These are phyloP conservation scores for Lipomyces japonicus DNA, from an alignment of 805 yeast species.

Conservation along the genomic window DNA sequence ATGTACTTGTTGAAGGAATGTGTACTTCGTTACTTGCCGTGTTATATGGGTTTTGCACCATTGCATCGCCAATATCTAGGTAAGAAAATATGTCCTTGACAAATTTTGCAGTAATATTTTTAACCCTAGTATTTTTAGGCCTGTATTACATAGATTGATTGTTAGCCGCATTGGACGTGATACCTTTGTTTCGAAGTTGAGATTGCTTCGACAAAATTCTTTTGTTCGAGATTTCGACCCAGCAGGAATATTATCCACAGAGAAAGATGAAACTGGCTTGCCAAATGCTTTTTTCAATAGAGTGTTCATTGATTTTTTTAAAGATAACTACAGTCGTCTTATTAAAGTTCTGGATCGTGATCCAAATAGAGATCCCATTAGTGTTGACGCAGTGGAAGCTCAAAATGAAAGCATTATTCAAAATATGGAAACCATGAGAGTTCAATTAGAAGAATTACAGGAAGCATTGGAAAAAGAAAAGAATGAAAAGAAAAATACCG, in stretches of 20 bases:
- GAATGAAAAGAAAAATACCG: constrained; percentile 1
- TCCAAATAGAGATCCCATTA: constrained; percentile 66
- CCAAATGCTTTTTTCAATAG: constrained; percentile 76
- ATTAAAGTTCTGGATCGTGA: constrained; percentile 67
- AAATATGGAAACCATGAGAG: constrained; percentile 15
- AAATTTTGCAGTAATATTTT: constrained; percentile 11
- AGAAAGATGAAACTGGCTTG: constrained; percentile 75
- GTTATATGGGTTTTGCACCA: constrained; percentile 68
- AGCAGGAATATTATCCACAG: constrained; percentile 47
- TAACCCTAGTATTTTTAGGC: constrained; percentile 49
- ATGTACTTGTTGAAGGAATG: constrained; percentile 66
- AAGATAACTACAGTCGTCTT: constrained; percentile 66
- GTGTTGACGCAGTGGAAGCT: constrained; percentile 24
- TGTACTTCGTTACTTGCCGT: constrained; percentile 68
- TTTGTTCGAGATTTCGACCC: constrained; percentile 56
- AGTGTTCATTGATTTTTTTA: constrained; percentile 59
- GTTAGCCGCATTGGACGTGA: constrained; percentile 73
- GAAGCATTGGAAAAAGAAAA: constrained; percentile 3
- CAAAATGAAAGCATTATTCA: constrained; percentile 24
- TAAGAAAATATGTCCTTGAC: constrained; percentile 7
- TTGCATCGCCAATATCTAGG: constrained; percentile 48
- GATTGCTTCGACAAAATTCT: constrained; percentile 62
- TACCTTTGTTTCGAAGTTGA: constrained; percentile 67
- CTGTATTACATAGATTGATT: constrained; percentile 58
- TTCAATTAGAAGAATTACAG: constrained; percentile 12